Conservation (phyloP, 306 rosid genomes). For the Heteromeles arbutifolia region DNA sequence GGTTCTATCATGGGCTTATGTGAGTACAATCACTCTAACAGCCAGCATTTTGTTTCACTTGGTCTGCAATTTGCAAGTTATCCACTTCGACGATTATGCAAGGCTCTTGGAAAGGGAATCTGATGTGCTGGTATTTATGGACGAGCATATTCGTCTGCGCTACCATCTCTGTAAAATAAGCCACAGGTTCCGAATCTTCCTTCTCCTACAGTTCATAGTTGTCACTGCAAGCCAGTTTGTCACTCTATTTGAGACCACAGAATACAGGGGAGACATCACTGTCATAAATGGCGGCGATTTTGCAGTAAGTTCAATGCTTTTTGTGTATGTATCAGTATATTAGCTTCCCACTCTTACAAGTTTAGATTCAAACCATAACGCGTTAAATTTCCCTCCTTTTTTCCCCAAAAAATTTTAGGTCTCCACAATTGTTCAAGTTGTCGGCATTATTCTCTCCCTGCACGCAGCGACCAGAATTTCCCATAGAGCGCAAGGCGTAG, state of each 20-base stretch:
- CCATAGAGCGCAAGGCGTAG: slow-evolving; percentile 73
- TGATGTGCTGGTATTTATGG: slow-evolving; percentile 50
- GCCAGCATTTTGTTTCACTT: slow-evolving; percentile 81
- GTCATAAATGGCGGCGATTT: slow-evolving; percentile 67
- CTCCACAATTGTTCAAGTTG: slow-evolving; percentile 78
- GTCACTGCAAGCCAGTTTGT: slow-evolving; percentile 67
- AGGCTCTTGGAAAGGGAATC: slow-evolving; percentile 67
- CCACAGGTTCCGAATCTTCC: slow-evolving; percentile 78
- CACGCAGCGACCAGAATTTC: slow-evolving; percentile 82
- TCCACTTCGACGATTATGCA: slow-evolving; percentile 69
- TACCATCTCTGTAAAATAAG: slow-evolving; percentile 77
- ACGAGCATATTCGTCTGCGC: slow-evolving; percentile 73
- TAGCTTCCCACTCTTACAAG: no score
- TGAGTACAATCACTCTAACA: slow-evolving; percentile 57
- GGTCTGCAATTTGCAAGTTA: slow-evolving; percentile 78
- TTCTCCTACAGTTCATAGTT: slow-evolving; percentile 56
- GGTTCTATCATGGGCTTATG: slow-evolving; percentile 67
- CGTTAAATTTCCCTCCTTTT: background rate
- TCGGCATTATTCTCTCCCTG: slow-evolving; percentile 60
- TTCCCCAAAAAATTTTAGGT: slow-evolving; percentile 35
- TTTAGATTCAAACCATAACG: no score
- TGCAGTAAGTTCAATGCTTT: slow-evolving; percentile 51
- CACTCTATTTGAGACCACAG: slow-evolving; percentile 57
- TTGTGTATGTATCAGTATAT: background rate
- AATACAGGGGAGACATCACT: slow-evolving; percentile 43